These are phyloP conservation scores for Fusarium coffeatum DNA, from an alignment of 2,329 filamentous ascomycete species.

Conservation along the genomic window DNA sequence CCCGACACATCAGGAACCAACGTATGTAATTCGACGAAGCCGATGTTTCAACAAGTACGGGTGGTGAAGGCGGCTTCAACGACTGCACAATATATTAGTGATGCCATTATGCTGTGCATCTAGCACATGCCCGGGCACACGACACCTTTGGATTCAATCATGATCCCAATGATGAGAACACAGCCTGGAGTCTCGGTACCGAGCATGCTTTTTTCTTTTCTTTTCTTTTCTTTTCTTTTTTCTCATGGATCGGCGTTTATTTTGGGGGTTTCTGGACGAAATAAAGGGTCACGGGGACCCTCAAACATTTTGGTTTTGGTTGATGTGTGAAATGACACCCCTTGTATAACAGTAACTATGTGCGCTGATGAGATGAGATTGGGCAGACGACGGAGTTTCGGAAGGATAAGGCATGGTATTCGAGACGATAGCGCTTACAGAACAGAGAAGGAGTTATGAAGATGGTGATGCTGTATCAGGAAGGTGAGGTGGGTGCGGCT, in stretches of 20 bases:
- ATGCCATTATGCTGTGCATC: background rate
- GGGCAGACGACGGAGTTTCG: slow-evolving; percentile 26
- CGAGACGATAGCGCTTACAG: slow-evolving; percentile 16
- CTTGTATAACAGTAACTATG: slow-evolving; percentile 37
- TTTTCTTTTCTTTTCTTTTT: slow-evolving; percentile 14
- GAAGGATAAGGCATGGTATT: background rate
- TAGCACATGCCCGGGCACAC: slow-evolving; percentile 6
- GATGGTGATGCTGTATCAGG: slow-evolving; percentile 5
- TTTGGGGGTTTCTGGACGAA: slow-evolving; percentile 19
- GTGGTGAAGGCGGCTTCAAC: slow-evolving; percentile 21
- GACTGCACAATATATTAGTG: slow-evolving; percentile 32
- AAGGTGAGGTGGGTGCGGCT: slow-evolving; percentile 15
- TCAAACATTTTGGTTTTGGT: slow-evolving; percentile 27
- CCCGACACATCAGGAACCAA: background rate
- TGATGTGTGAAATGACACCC: slow-evolving; percentile 36
- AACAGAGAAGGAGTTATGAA: background rate
- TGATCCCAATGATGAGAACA: slow-evolving; percentile 32
- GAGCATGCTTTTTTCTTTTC: slow-evolving; percentile 29
- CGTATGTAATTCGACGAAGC: slow-evolving; percentile 22
- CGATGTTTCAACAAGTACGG: slow-evolving; percentile 21
- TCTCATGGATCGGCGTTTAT: slow-evolving; percentile 44
- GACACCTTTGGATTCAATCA: slow-evolving; percentile 16
- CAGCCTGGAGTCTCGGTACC: slow-evolving; percentile 41
- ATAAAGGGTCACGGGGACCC: slow-evolving; percentile 6
- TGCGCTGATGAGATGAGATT: slow-evolving; percentile 9